These are phyloP conservation scores for Lachnellula occidentalis DNA, from an alignment of 2,329 filamentous ascomycete species.

Conservation along the genomic window DNA sequence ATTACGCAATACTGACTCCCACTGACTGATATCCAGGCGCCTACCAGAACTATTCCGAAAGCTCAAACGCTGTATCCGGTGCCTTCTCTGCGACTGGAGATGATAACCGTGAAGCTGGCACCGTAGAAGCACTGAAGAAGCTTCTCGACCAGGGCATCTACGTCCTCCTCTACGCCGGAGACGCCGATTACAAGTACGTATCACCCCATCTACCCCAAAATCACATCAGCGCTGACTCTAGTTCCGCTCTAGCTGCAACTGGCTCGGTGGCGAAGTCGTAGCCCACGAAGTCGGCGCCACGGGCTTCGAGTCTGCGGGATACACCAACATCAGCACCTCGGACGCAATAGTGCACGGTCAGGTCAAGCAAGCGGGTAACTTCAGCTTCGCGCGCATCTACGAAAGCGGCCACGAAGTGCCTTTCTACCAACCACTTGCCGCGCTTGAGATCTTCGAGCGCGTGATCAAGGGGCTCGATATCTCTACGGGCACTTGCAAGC, in stretches of 20 bases:
- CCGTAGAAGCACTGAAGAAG: slow-evolving; percentile 44
- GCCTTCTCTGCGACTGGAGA: slow-evolving; percentile 46
- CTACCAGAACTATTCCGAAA: slow-evolving; percentile 50
- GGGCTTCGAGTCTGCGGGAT: slow-evolving; percentile 56
- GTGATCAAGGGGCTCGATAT: slow-evolving; percentile 44
- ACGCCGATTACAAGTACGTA: slow-evolving; percentile 42
- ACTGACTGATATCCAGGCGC: slow-evolving; percentile 33
- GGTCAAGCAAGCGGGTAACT: slow-evolving; percentile 69
- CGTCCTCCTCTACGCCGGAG: slow-evolving; percentile 60
- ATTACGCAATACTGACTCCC: no score
- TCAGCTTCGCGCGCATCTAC: slow-evolving; percentile 60
- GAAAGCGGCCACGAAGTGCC: slow-evolving; percentile 52
- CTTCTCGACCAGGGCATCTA: slow-evolving; percentile 60
- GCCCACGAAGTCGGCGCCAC: slow-evolving; percentile 50
- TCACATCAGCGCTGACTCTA: slow-evolving; percentile 49
- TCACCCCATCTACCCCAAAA: slow-evolving; percentile 31
- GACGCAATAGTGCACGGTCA: slow-evolving; percentile 58
- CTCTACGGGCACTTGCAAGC: slow-evolving; percentile 46
- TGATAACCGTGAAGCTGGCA: slow-evolving; percentile 42
- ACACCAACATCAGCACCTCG: slow-evolving; percentile 64
- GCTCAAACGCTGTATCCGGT: slow-evolving; percentile 37
- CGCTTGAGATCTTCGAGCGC: slow-evolving; percentile 47
- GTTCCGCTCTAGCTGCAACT: slow-evolving; percentile 56
- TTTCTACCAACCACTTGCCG: slow-evolving; percentile 47
- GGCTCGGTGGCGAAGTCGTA: slow-evolving; percentile 66